Conservation (phyloP, 768 basidiomycete species). For the Chalciporus chontae region DNA sequence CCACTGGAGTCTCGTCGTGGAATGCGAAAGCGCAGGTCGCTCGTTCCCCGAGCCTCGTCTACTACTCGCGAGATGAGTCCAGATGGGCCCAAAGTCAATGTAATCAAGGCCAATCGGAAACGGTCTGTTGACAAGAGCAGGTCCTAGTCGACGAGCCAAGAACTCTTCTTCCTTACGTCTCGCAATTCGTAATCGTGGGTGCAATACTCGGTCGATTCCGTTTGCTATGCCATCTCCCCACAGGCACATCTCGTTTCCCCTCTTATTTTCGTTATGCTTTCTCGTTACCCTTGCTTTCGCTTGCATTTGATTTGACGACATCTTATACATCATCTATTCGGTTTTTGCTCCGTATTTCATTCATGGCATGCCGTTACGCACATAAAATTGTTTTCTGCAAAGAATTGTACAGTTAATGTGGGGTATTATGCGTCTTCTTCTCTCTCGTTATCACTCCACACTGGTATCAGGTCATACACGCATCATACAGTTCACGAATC, state of each 20-base stretch:
- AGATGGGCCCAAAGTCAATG: constrained; percentile 22
- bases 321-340: constrained; percentile 34
- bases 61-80: constrained; percentile 22
- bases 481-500: neutral
- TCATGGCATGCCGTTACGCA: constrained; percentile 26
- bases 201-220: constrained; percentile 7
- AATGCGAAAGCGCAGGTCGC: constrained; percentile 46
- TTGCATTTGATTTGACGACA: constrained; percentile 9
- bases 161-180: constrained; percentile 3
- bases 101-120: constrained; percentile 27
- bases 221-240: neutral
- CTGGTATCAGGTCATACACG: constrained; percentile 2
- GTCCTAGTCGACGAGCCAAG: constrained; percentile 14
- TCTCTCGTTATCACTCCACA: constrained; percentile 7
- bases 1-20: constrained; percentile 69
- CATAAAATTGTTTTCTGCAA: constrained; percentile 15
- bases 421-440: constrained; percentile 15
- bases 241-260: constrained; percentile 7
- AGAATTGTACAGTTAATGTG: constrained; percentile 8
- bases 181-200: neutral
- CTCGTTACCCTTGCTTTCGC: constrained; percentile 14
- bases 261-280: constrained; percentile 25
- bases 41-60: constrained; percentile 29
- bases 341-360: constrained; percentile 3
- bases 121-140: constrained; percentile 26